Evolutionary conservation across 2,329 filamentous ascomycete species (phyloP), one percentile per base, ranked within the genome.

Genomic region (Fusarium torreyae): DNA sequence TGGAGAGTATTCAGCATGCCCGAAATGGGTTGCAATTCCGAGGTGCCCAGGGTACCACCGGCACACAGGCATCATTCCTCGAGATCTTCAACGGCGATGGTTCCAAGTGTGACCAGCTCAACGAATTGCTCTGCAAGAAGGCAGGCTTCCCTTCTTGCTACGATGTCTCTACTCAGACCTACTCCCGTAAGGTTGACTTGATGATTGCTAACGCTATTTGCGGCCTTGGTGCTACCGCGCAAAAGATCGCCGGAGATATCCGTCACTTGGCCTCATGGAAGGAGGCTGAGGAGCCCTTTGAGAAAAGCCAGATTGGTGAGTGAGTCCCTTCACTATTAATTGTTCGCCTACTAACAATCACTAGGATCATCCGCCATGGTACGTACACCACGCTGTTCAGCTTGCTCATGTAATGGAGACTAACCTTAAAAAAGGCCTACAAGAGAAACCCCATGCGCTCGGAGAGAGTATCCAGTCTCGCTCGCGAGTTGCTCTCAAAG

Each of bases 151-250:
- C 42, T 6, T 52, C 52, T 14, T 46, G 60, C 44, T 66, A 63
- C 39, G 44, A 45, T 14, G 54, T 67, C 14, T 63, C 58, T 10
- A 66, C 63, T 9, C 63, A 66, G 59, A 66, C 63, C 28, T 36
- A 36, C 15, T 36, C 18, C 2, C 13, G 38, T n/a, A 20, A 40
- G 11, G 11, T 40, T 14, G 10, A 11, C 13, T 22, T 40, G 9
- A 20, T 40, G 18, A 22, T 18, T 14, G 7, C 18, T 40, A 10
- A 40, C 10, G 18, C 51, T 10, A 31, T 31, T 13, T 31, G 28
- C 31, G 92, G 89, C 2, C 89, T 97, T 48, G 94, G 93, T 31
- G 87, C 93, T n/a, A 94, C 93, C 0, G 92, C 89, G 0, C 75
- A 76, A 76, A 66, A 57, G 62, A 95, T 97, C 63, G 87, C 89